Percentiles rank a stretch among this genome's conserved stretches.
Conservation (phyloP, 306 rosid genomes). For the Styphnolobium japonicum region DNA sequence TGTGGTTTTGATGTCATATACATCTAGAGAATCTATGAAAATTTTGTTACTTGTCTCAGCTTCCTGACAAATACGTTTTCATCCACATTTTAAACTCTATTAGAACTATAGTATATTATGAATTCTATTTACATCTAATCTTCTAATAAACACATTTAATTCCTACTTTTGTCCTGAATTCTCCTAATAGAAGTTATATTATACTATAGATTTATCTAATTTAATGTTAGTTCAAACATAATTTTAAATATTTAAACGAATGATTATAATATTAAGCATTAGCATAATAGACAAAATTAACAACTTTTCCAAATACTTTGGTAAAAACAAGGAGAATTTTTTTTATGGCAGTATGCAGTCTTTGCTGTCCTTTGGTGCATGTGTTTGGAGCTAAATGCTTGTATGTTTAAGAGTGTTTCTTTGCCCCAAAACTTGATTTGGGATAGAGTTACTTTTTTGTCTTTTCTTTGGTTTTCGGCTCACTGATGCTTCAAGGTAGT, state of each 20-base stretch:
- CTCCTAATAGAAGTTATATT: not conserved
- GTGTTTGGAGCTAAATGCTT: not conserved
- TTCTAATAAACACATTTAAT: not conserved
- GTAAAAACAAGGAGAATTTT: too few species aligned
- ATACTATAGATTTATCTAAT: not conserved
- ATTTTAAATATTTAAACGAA: not conserved
- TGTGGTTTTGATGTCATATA: not conserved
- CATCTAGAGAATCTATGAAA: slow-evolving; percentile 1
- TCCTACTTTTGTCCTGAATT: not conserved
- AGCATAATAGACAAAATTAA: not conserved
- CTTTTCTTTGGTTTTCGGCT: not conserved
- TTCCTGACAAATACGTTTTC: not conserved
- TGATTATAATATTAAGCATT: not conserved
- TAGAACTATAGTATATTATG: not conserved
- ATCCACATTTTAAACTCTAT: slow-evolving; percentile 2
- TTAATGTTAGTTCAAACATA: not conserved
- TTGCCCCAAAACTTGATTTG: not conserved
- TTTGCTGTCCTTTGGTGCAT: not conserved
- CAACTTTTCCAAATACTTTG: not conserved
- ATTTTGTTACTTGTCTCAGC: not conserved
- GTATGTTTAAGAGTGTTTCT: not conserved
- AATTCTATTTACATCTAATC: not conserved
- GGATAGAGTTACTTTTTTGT: not conserved
- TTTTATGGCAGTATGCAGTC: not conserved
- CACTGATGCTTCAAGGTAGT: not conserved